These are phyloP conservation scores for Phanerochaete sordida DNA, from an alignment of 768 basidiomycete species.

Conservation along the genomic window DNA sequence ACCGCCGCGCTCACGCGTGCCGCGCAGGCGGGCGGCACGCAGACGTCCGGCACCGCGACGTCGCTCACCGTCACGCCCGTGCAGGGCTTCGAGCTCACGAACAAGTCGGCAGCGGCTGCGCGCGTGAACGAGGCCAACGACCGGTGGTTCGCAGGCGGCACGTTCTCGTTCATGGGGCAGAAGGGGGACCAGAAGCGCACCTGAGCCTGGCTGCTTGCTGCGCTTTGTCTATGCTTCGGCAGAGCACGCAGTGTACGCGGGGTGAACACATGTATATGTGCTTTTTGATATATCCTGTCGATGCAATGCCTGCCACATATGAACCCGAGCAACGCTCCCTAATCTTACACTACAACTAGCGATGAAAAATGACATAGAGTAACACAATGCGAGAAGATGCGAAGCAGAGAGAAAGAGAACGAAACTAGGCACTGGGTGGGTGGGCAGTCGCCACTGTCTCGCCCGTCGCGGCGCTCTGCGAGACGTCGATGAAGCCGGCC, in stretches of 20 bases:
- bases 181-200: slow-evolving; percentile 31
- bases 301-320: not conserved
- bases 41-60: slow-evolving; percentile 80
- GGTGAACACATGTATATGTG: not conserved
- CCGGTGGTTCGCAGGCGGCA: slow-evolving; percentile 89
- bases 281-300: not conserved
- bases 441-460: slow-evolving; percentile 52
- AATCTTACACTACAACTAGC: slow-evolving; percentile 1
- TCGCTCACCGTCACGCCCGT: slow-evolving; percentile 93
- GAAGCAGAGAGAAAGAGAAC: not conserved
- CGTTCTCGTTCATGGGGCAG: slow-evolving; percentile 73
- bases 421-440: slow-evolving; percentile 27
- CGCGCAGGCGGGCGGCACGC: slow-evolving; percentile 49
- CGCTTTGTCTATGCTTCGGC: not conserved
- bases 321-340: not conserved
- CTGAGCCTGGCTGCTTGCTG: not conserved
- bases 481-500: slow-evolving; percentile 67
- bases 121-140: slow-evolving; percentile 96
- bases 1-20: slow-evolving; percentile 80
- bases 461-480: slow-evolving; percentile 51
- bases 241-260: not conserved
- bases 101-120: slow-evolving; percentile 80
- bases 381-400: slow-evolving; percentile 2
- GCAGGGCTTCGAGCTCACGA: slow-evolving; percentile 97
- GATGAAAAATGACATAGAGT: not conserved